Evolutionary conservation across 805 yeast genomes (phyloP).

Genomic region (Starmerella floricola): DNA sequence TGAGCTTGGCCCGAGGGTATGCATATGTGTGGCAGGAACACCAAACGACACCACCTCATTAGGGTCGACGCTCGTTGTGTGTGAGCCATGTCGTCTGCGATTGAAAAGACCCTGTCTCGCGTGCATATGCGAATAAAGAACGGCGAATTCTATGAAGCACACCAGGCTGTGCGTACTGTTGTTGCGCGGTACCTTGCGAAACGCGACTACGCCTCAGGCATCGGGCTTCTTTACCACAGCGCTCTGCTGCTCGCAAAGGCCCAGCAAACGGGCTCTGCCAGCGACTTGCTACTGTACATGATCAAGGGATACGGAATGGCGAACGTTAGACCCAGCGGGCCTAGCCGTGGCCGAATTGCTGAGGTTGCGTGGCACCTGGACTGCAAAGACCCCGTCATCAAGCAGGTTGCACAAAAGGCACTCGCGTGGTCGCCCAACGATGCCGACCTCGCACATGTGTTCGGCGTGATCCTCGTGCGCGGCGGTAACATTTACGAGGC

Average conservation of each 20-base stretch:
- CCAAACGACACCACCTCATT: too few relatives aligned
- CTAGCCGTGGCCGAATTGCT: constrained; percentile 37
- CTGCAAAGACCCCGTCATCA: constrained; percentile 47
- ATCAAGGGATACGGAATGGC: constrained; percentile 55
- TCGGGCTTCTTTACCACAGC: constrained; percentile 60
- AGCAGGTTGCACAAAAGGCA: constrained; percentile 54
- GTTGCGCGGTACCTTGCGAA: constrained; percentile 69
- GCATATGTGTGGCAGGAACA: too few relatives aligned
- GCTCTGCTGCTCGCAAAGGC: constrained; percentile 55
- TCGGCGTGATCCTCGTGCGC: constrained; percentile 50
- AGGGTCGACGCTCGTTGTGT: too few relatives aligned
- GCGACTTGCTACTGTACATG: constrained; percentile 62
- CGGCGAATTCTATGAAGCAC: constrained; percentile 86
- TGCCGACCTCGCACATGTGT: constrained; percentile 55
- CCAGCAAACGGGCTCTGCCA: constrained; percentile 65
- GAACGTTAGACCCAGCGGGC: constrained; percentile 33
- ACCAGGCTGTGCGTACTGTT: constrained; percentile 83
- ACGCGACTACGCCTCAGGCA: constrained; percentile 56
- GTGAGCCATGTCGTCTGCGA: constrained; percentile 6
- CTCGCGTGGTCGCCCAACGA: constrained; percentile 57
- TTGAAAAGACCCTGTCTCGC: constrained; percentile 22
- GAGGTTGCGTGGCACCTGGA: constrained; percentile 36
- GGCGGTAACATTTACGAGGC: constrained; percentile 47
- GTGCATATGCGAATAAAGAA: constrained; percentile 39
- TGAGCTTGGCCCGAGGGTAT: too few relatives aligned